Evolutionary conservation across 2,329 filamentous ascomycete genomes (phyloP).

Genomic region (Thielaviopsis punctulata): DNA sequence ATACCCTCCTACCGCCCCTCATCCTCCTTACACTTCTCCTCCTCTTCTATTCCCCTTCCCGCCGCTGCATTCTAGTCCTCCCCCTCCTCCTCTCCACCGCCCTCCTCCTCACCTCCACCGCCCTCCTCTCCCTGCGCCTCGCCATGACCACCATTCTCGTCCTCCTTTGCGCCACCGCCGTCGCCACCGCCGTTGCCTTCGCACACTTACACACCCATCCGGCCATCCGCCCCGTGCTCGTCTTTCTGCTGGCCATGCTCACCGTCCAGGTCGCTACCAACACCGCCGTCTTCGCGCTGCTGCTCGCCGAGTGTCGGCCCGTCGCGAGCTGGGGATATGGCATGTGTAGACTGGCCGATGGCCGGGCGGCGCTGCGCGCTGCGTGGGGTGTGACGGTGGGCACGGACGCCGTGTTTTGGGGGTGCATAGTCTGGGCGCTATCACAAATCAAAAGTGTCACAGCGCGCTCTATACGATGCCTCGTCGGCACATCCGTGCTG

Average conservation of each 20-base stretch:
- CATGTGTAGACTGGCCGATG: not conserved
- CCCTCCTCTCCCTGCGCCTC: not conserved
- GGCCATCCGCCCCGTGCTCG: not conserved
- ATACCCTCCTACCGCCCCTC: not conserved
- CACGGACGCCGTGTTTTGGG: slow-evolving; percentile 3
- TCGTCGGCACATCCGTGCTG: not conserved
- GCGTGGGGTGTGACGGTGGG: not conserved
- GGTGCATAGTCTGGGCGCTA: not conserved
- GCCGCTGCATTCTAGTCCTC: no score
- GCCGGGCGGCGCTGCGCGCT: not conserved
- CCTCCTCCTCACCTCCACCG: not conserved
- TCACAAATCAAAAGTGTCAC: not conserved
- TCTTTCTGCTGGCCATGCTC: not conserved
- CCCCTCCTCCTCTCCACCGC: not conserved
- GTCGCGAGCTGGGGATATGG: not conserved
- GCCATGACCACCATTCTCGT: not conserved
- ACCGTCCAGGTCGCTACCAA: not conserved
- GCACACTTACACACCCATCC: not conserved
- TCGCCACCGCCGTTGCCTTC: not conserved
- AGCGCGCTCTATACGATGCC: not conserved
- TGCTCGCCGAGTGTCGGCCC: not conserved
- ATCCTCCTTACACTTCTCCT: not conserved
- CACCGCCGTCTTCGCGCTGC: not conserved
- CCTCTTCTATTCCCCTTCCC: no score
- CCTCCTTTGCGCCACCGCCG: not conserved